A percentile compares a stretch with the other conserved stretches of the same genome.
These are phyloP conservation scores for Boletus edulis DNA, from an alignment of 768 basidiomycete species.

Conservation along the genomic window DNA sequence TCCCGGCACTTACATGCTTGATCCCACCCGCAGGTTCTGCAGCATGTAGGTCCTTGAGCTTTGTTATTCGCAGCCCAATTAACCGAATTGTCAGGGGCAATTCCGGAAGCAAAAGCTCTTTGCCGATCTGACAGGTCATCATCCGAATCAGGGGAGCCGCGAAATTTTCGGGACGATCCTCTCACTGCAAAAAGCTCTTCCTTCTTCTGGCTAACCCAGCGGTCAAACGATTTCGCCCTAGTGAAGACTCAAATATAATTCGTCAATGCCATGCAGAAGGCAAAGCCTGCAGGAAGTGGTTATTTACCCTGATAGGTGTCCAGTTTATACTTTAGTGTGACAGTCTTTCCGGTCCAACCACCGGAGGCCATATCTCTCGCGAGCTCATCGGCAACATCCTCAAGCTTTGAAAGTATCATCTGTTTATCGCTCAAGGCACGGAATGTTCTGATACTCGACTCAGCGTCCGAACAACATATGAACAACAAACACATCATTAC, in stretches of 20 bases:
- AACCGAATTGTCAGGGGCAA: slow-evolving; percentile 77
- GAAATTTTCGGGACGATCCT: neutral
- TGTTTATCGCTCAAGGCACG: slow-evolving; percentile 59
- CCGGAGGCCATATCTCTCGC: slow-evolving; percentile 74
- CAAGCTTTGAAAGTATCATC: slow-evolving; percentile 71
- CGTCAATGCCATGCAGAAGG: slow-evolving; percentile 4
- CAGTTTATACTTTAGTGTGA: slow-evolving; percentile 92
- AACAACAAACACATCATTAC: slow-evolving; percentile 33
- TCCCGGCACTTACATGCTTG: slow-evolving; percentile 56
- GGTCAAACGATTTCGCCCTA: slow-evolving; percentile 75
- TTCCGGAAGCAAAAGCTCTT: slow-evolving; percentile 78
- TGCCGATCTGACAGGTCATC: slow-evolving; percentile 57
- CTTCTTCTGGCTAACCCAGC: slow-evolving; percentile 70
- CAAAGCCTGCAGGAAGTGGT: neutral
- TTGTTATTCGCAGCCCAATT: slow-evolving; percentile 86
- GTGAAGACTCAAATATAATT: slow-evolving; percentile 56
- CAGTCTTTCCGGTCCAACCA: slow-evolving; percentile 84
- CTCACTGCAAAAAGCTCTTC: slow-evolving; percentile 76
- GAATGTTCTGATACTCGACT: slow-evolving; percentile 60
- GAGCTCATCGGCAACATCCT: slow-evolving; percentile 79
- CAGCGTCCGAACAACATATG: neutral
- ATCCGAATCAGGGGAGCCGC: slow-evolving; percentile 1
- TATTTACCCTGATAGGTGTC: slow-evolving; percentile 78
- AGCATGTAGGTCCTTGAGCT: slow-evolving; percentile 76
- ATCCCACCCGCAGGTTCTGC: slow-evolving; percentile 53